phyloP scores from a whole-genome alignment of 1,284 basidiomycete species.

The Polyporus tsugae region DNA sequence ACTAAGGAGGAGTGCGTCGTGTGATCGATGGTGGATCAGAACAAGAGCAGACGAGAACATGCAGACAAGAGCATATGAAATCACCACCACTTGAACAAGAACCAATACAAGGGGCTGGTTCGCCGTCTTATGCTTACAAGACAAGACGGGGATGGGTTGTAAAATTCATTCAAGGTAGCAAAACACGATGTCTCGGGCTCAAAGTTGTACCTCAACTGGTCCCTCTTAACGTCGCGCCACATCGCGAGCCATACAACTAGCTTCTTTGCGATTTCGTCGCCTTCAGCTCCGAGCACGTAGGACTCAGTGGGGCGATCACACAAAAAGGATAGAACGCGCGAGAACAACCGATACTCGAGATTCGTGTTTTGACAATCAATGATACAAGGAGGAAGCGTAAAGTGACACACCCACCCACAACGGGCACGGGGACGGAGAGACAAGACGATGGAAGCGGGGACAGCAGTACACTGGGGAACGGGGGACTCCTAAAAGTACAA shows the following conservation, averaged over 20 bases:
- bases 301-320: neutral
- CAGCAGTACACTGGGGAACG: constrained; percentile 33
- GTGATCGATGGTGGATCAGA: too few species aligned
- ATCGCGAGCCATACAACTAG: neutral
- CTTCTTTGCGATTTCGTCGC: neutral
- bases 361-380: constrained; percentile 29
- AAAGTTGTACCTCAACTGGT: too few species aligned
- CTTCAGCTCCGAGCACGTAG: neutral
- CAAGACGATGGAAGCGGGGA: constrained; percentile 14
- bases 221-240: too few species aligned
- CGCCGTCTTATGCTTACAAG: too few species aligned
- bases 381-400: constrained; percentile 33
- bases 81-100: too few species aligned
- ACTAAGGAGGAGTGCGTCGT: too few species aligned
- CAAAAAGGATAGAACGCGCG: neutral
- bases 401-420: constrained; percentile 41
- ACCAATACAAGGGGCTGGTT: too few species aligned
- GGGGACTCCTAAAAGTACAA: constrained; percentile 51
- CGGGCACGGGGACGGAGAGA: constrained; percentile 28
- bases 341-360: constrained; percentile 10
- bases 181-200: too few species aligned
- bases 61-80: too few species aligned
- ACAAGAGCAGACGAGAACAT: too few species aligned
- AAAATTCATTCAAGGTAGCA: too few species aligned
- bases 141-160: too few species aligned